phyloP scores from a whole-genome alignment of 2,329 filamentous ascomycete species.

The Penicillium sp. region DNA sequence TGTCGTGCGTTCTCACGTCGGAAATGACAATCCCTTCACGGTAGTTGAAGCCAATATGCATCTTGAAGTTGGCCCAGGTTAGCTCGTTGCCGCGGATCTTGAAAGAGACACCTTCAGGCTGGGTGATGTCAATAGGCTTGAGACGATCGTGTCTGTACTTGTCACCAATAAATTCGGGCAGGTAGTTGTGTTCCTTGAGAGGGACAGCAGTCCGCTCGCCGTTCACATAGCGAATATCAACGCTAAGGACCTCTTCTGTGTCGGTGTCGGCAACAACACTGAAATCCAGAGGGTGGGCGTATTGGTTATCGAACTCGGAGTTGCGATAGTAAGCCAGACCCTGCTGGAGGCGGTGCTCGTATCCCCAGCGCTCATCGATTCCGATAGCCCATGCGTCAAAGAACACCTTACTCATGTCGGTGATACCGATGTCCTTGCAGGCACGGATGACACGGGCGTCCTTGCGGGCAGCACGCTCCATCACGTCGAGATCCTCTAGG shows the following conservation, averaged over 20 bases:
- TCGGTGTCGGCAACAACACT: slow-evolving; percentile 28
- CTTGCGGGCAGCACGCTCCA: slow-evolving; percentile 33
- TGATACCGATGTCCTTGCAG: slow-evolving; percentile 37
- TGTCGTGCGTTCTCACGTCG: slow-evolving; percentile 37
- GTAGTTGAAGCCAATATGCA: slow-evolving; percentile 50
- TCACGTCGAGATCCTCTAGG: slow-evolving; percentile 35
- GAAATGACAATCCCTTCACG: slow-evolving; percentile 58
- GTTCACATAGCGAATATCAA: slow-evolving; percentile 27
- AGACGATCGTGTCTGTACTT: slow-evolving; percentile 26
- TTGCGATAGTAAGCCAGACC: slow-evolving; percentile 35
- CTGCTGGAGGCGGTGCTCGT: slow-evolving; percentile 34
- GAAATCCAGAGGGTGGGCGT: slow-evolving; percentile 32
- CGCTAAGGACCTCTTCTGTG: slow-evolving; percentile 28
- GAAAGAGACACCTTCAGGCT: slow-evolving; percentile 31
- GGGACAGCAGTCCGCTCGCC: slow-evolving; percentile 25
- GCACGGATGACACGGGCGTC: slow-evolving; percentile 34
- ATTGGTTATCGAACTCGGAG: slow-evolving; percentile 31
- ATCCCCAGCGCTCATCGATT: slow-evolving; percentile 37
- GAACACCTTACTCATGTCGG: slow-evolving; percentile 36
- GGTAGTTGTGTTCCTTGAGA: slow-evolving; percentile 27
- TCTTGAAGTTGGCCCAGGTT: slow-evolving; percentile 31
- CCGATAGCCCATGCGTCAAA: slow-evolving; percentile 40
- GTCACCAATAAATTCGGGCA: slow-evolving; percentile 28
- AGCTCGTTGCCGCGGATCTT: slow-evolving; percentile 31
- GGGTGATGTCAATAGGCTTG: slow-evolving; percentile 30